Conservation (phyloP, 306 rosid species). For the Prunus mira region DNA sequence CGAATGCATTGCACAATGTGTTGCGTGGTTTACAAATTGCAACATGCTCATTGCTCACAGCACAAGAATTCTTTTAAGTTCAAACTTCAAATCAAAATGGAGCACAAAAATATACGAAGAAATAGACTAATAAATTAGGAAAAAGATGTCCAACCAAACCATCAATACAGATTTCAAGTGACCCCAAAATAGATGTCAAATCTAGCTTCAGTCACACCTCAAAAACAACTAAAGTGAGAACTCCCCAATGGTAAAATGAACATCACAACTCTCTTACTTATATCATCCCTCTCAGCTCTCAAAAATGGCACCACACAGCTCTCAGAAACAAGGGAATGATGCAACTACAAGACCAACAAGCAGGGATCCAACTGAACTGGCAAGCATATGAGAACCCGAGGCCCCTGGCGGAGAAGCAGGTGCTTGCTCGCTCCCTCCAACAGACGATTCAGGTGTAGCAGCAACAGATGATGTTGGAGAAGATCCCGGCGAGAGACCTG, state of each 20-base stretch:
- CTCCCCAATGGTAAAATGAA: conserved; percentile 10
- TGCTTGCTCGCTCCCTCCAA: conserved; percentile 14
- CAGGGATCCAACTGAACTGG: conserved; percentile 25
- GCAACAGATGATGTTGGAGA: conserved; percentile 31
- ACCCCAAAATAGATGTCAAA: neutral
- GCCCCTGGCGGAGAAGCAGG: conserved; percentile 36
- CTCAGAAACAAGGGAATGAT: conserved; percentile 31
- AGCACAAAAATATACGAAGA: neutral
- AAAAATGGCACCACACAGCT: conserved; percentile 13
- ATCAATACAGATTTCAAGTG: neutral
- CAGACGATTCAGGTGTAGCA: conserved; percentile 11
- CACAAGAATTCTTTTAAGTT: neutral
- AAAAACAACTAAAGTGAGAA: neutral
- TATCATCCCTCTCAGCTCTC: conserved; percentile 10
- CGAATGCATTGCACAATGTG: too few species aligned
- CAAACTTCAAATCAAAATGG: neutral
- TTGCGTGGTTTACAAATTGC: too few species aligned
- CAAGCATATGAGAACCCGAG: conserved; percentile 25
- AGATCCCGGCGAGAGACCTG: conserved; percentile 33
- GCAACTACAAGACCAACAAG: conserved; percentile 24
- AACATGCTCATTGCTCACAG: neutral
- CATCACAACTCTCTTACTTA: conserved; percentile 4
- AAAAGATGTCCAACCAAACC: conserved; percentile 4
- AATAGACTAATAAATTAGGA: neutral
- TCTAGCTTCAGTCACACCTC: conserved; percentile 4